Percentiles rank a stretch among this genome's conserved stretches.
These are phyloP conservation scores for Septoria petroselini DNA, from an alignment of 2,329 filamentous ascomycete genomes.

Conservation along the genomic window DNA sequence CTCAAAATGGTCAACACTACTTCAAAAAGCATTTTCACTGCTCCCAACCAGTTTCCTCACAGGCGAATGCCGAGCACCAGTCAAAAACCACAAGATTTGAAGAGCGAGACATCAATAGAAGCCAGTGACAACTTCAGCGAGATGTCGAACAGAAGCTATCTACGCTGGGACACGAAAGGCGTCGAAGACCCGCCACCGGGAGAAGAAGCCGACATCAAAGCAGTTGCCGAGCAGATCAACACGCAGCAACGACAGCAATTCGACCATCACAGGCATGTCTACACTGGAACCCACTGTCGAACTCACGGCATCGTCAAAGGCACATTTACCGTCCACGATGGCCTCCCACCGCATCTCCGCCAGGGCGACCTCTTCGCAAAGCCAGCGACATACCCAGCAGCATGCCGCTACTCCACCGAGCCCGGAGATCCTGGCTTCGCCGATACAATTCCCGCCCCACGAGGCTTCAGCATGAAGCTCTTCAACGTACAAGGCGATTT, in stretches of 20 bases:
- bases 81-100: not conserved
- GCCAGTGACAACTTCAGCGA: not conserved
- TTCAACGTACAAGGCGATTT: slow-evolving; percentile 48
- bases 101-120: not conserved
- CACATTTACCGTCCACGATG: slow-evolving; percentile 43
- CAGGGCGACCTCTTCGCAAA: slow-evolving; percentile 42
- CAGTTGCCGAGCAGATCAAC: slow-evolving; percentile 48
- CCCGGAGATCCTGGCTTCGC: slow-evolving; percentile 40
- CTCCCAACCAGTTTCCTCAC: slow-evolving; percentile 9
- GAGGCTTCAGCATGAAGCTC: slow-evolving; percentile 51
- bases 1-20: slow-evolving; percentile 19
- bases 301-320: slow-evolving; percentile 51
- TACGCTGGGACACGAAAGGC: slow-evolving; percentile 28
- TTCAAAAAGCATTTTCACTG: slow-evolving; percentile 21
- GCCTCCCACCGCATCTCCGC: slow-evolving; percentile 46
- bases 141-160: slow-evolving; percentile 17
- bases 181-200: slow-evolving; percentile 43
- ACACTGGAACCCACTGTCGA: slow-evolving; percentile 45
- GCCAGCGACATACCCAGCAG: slow-evolving; percentile 34
- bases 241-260: slow-evolving; percentile 46
- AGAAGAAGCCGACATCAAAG: slow-evolving; percentile 47
- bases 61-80: not conserved
- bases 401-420: slow-evolving; percentile 39
- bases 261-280: slow-evolving; percentile 43
- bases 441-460: slow-evolving; percentile 46